Base-by-base conservation (phyloP, 1,284 basidiomycete species). In the Leccinum variabile region DNA sequence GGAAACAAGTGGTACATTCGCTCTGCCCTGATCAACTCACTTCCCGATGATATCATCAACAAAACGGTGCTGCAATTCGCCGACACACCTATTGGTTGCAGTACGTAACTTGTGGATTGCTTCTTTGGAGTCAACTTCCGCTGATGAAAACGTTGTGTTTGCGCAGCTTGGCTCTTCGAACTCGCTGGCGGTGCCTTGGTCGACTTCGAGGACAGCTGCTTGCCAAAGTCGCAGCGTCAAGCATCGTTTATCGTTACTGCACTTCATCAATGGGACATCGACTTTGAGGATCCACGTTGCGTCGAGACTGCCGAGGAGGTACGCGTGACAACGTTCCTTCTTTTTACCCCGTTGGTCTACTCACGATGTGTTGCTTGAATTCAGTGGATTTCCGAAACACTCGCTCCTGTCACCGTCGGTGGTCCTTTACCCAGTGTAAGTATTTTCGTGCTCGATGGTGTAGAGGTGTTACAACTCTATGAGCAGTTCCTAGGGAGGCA, bases 1-100 rank as follows among this genome's bases (percentile, higher is more conserved):
- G 92, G 92, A 6, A 81, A 91, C 57, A 92, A 94, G 72, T 95
- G 93, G 94, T 94, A 89, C 77, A 92, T 95, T 67, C 90, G 92
- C 63, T 92, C 90, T 14, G 83, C 90, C 11, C 77, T 94, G 66
- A 88, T 96, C 62, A 84, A 81, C 35, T 88, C 90, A 0, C 82
- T 97, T 32, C 89, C 91, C 1, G 95, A 97, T 74, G 91, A 95
- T 30, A 82, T 94, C 66, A 89, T 96, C 70, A 88, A 90, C 71
- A 80, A 90, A 67, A 95, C 94, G 2, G 91, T 95, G 44, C 69
- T 87, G 22, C 82, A 90, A 66, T 97, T 97, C 76, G 79, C 88
- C 1, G 81, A 89, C 69, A 90, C 91, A 14, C 93, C 92, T 1
- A 85, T 93, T 67, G 92, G 93, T 18, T 95, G 92, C 78, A 94